These are phyloP conservation scores for Claviceps arundinis DNA, from an alignment of 2,329 filamentous ascomycete species.

Conservation along the genomic window DNA sequence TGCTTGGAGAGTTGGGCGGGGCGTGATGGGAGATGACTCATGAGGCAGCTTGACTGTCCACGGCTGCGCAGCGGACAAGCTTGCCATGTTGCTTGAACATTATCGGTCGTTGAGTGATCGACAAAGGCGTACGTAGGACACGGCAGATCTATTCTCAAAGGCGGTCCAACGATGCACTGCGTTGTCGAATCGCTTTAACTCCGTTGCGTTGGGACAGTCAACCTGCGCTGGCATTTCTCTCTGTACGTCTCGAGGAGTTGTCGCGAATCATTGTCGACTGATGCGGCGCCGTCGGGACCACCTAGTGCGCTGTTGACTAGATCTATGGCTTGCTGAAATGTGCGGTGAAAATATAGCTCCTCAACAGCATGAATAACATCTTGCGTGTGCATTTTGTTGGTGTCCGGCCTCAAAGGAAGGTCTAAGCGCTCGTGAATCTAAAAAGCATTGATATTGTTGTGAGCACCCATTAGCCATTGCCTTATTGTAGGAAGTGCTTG, in stretches of 20 bases:
- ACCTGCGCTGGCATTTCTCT: constrained; percentile 24
- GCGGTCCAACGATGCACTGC: not conserved
- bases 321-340: constrained; percentile 30
- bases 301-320: constrained; percentile 26
- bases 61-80: too few species aligned
- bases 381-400: constrained; percentile 34
- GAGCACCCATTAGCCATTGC: not conserved
- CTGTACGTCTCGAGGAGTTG: constrained; percentile 29
- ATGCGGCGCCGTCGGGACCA: constrained; percentile 12
- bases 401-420: constrained; percentile 24
- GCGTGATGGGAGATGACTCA: not conserved
- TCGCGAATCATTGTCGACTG: constrained; percentile 31
- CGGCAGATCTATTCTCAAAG: not conserved
- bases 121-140: not conserved
- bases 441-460: not conserved
- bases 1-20: not conserved
- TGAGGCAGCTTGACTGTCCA: not conserved
- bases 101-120: not conserved
- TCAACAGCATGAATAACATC: constrained; percentile 42
- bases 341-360: constrained; percentile 41
- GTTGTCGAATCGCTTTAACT: not conserved
- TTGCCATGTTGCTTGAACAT: not conserved
- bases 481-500: not conserved
- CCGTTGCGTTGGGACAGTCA: constrained; percentile 1
- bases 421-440: constrained; percentile 31